Percentiles rank a stretch among this genome's conserved stretches.
phyloP scores from a whole-genome alignment of 2,329 filamentous ascomycete species.

The Knufia petricola region DNA sequence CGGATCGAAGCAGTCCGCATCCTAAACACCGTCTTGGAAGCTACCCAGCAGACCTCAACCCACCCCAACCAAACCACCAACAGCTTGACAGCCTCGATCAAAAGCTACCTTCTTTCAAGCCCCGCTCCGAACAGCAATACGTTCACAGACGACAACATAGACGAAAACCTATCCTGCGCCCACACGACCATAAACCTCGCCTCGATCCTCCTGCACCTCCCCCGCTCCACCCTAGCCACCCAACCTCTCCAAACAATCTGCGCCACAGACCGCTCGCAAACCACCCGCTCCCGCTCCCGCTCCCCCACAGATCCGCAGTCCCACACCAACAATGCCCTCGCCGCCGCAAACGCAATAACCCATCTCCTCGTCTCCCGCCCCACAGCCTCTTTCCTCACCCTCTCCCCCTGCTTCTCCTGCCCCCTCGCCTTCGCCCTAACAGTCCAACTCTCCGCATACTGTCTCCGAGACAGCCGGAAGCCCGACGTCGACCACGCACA shows the following conservation, averaged over 20 bases:
- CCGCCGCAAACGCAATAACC: constrained; percentile 68
- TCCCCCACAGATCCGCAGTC: constrained; percentile 15
- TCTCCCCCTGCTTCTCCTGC: constrained; percentile 66
- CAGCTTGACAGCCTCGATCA: constrained; percentile 1
- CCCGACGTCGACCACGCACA: constrained; percentile 21
- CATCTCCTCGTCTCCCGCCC: constrained; percentile 53
- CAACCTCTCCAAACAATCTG: constrained; percentile 32
- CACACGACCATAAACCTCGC: constrained; percentile 35
- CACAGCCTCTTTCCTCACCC: constrained; percentile 6
- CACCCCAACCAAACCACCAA: background rate
- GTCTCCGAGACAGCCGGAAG: too few relatives aligned
- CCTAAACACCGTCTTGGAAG: constrained; percentile 60
- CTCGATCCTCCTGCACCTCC: constrained; percentile 68
- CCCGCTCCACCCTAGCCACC: constrained; percentile 61
- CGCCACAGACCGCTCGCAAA: constrained; percentile 18
- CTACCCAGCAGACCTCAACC: constrained; percentile 13
- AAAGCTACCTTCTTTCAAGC: constrained; percentile 4
- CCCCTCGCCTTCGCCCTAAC: constrained; percentile 69
- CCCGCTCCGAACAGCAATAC: background rate
- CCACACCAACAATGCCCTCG: constrained; percentile 72
- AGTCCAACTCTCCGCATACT: constrained; percentile 71
- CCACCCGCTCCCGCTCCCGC: too few relatives aligned
- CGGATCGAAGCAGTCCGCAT: constrained; percentile 73
- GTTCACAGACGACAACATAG: constrained; percentile 48
- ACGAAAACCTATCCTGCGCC: constrained; percentile 48